Evolutionary conservation across 2,329 filamentous ascomycete species (phyloP), one percentile per base, ranked within the genome.

Genomic region (Reticulascus tulasneorum): DNA sequence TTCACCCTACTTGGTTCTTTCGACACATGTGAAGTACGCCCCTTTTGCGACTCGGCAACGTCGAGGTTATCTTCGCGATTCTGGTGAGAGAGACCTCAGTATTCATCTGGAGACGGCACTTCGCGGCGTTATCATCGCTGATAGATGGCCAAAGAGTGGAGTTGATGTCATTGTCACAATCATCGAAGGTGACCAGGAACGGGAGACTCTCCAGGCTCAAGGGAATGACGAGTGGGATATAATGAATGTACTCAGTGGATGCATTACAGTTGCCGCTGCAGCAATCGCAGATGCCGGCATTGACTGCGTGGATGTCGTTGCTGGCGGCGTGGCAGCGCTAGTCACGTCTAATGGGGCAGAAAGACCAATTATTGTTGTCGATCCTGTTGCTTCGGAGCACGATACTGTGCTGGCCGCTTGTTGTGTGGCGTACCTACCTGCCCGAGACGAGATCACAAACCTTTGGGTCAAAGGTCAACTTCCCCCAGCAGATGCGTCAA

Each of bases 71-170:
- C 68, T 95, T 16, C 81, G 90, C 29, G 91, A 97, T 58, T 73
- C 83, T 12, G 83, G 76, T 44, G 93, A 98, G 65, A 78, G 90
- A 33, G 93, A 98, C 56, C 73, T 98, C 3, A 87, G 87, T 10
- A 84, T 90, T 9, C 91, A 97, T 58, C 69, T 98, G 4, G 90
- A 97, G 61, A 91, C 88, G 12, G 90, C 93, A 18, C 71, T 98
- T 33, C 78, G 89, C 22, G 91, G 91, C 1, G 86, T 88, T 7
- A 81, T 97, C 33, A 91, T 97, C 54, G 89, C 88, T 11, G 90
- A 96, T 57, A 75, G 91, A 39, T 98, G 91, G 87, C 93, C 93
- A n/a, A 98, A 98, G 70, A 95, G 88, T 58, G 90, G 88, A 28
- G 82, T 95, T n/a, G 93, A 98, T 57, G 82, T 98, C 25, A 83